Evolutionary conservation across 2,329 filamentous ascomycete species (phyloP).

Genomic region (Ophiostoma perfectum): DNA sequence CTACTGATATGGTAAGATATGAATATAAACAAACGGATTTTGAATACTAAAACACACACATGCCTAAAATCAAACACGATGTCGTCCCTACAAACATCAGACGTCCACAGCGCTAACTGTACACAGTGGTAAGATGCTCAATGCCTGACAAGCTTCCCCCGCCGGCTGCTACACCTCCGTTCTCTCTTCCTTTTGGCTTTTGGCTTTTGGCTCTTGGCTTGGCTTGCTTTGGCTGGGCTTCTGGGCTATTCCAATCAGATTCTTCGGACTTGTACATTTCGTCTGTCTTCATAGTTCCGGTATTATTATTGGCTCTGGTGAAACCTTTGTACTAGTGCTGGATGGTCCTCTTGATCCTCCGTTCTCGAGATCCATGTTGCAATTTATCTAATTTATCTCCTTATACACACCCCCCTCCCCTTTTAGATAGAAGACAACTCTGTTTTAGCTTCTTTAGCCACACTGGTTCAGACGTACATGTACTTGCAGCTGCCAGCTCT

Average conservation of each 20-base stretch:
- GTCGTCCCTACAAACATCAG: background rate
- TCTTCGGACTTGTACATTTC: too few species aligned
- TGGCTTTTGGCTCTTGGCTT: too few species aligned
- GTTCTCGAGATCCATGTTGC: background rate
- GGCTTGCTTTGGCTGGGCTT: too few species aligned
- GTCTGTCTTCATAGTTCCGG: background rate
- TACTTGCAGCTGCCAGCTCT: background rate
- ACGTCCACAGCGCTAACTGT: background rate
- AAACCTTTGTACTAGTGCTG: background rate
- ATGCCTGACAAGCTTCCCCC: background rate
- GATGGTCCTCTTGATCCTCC: background rate
- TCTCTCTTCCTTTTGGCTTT: background rate
- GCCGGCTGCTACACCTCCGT: background rate
- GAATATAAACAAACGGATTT: too few species aligned
- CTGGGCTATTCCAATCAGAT: too few species aligned
- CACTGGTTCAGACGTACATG: background rate
- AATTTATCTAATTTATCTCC: background rate
- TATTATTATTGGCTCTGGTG: constrained; percentile 7
- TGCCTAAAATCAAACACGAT: too few species aligned
- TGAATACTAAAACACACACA: too few species aligned
- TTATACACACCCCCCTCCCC: constrained; percentile 5
- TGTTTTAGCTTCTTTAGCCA: background rate
- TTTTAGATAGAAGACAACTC: background rate
- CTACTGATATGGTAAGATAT: too few species aligned
- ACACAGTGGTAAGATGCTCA: background rate